These are phyloP conservation scores for Ophiostoma pallidulum DNA, from an alignment of 2,329 filamentous ascomycete species.

Conservation along the genomic window DNA sequence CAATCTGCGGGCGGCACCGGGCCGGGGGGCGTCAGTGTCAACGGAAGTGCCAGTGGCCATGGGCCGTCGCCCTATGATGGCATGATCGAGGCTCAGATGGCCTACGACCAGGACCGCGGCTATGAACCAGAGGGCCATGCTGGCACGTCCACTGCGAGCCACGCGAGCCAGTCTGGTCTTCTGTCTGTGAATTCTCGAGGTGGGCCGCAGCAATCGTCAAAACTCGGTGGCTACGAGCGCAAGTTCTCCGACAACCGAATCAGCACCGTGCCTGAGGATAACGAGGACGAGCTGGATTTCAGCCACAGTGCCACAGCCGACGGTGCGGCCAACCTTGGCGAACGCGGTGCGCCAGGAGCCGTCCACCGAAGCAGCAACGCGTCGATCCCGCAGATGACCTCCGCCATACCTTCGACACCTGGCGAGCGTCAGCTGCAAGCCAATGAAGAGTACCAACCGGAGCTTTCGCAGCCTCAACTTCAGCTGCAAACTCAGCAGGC, in stretches of 20 bases:
- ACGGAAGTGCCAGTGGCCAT: conserved; percentile 38
- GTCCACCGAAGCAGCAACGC: conserved; percentile 1
- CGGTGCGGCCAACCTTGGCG: conserved; percentile 31
- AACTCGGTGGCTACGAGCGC: conserved; percentile 38
- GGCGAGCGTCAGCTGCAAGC: background rate
- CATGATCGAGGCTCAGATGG: conserved; percentile 51
- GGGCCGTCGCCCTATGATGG: conserved; percentile 54
- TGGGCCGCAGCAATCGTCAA: conserved; percentile 25
- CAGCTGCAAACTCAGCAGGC: conserved; percentile 2
- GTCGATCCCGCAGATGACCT: conserved; percentile 11
- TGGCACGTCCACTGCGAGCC: conserved; percentile 63
- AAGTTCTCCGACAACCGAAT: conserved; percentile 69
- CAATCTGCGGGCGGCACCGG: conserved; percentile 36
- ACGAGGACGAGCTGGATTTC: conserved; percentile 61
- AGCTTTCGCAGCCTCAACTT: conserved; percentile 7
- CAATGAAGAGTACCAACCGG: background rate
- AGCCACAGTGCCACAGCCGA: conserved; percentile 39
- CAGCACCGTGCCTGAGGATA: conserved; percentile 78
- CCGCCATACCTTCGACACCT: conserved; percentile 35
- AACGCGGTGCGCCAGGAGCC: conserved; percentile 47
- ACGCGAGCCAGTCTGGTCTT: conserved; percentile 66
- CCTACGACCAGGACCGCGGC: conserved; percentile 60
- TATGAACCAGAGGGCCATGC: conserved; percentile 79
- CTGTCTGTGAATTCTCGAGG: conserved; percentile 51
- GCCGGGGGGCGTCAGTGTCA: conserved; percentile 5